phyloP scores from a whole-genome alignment of 257 asterid genomes.

The Solanum chiquidenum region DNA sequence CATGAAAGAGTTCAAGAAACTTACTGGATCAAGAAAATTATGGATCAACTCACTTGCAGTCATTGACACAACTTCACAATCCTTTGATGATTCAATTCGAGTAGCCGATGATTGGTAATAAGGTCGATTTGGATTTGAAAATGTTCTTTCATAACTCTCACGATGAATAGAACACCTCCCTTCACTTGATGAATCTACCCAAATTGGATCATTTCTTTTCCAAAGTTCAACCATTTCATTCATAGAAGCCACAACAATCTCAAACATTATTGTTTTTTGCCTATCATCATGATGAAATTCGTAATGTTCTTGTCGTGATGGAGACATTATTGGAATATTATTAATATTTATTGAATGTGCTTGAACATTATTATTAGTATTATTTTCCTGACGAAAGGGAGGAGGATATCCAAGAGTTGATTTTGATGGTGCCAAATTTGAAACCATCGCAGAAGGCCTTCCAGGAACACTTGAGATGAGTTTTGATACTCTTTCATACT shows the following conservation, averaged over 20 bases:
- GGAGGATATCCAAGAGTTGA: not conserved
- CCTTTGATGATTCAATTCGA: conserved; percentile 59
- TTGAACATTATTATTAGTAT: not conserved
- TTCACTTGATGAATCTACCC: conserved; percentile 32
- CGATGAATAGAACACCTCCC: conserved; percentile 35
- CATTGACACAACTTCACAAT: conserved; percentile 46
- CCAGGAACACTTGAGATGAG: conserved; percentile 21
- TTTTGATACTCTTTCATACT: conserved; percentile 25
- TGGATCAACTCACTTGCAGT: conserved; percentile 32
- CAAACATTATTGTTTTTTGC: conserved; percentile 28
- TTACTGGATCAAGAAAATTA: conserved; percentile 53
- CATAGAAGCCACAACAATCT: conserved; percentile 31
- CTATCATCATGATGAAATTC: conserved; percentile 4
- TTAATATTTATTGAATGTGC: conserved; percentile 1
- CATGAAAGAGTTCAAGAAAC: not conserved
- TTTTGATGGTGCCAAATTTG: not conserved
- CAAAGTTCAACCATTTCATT: conserved; percentile 48
- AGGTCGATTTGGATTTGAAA: conserved; percentile 22
- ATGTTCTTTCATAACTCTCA: conserved; percentile 44
- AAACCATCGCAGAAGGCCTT: not conserved
- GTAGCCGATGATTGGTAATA: conserved; percentile 16
- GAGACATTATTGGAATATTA: not conserved
- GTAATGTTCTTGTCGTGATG: not conserved
- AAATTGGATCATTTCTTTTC: conserved; percentile 45
- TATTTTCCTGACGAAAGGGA: not conserved